Base-by-base conservation (phyloP, 257 asterid genomes). In the Anisodus tanguticus region DNA sequence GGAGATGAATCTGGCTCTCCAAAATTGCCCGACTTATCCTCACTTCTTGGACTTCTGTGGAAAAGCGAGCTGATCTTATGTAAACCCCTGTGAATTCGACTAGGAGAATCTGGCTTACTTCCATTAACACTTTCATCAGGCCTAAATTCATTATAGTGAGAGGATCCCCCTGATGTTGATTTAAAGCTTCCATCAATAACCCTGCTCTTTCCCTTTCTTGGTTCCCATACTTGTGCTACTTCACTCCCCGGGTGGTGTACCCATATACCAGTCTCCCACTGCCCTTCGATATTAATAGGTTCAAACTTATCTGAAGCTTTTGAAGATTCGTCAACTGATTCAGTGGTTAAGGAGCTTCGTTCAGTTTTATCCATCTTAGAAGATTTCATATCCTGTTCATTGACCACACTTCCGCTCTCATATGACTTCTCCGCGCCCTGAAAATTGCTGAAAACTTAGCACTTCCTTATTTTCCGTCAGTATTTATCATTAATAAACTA, bases 191-290 rank as follows among this genome's bases (percentile, higher is more conserved):
- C 87, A 41, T 88, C 91, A 11, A 86, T 47, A 70, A 53, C 85
- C 88, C 91, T 91, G 80, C 69, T 85, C 86, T 88, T 95, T 69
- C 97, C 98, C 88, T 91, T 95, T 87, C 97, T 92, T 79, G 94
- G 92, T 89, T 94, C 97, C 99, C 99, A 95, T 31, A 89, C 90
- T 87, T 88, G 97, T 39, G 91, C 88, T 35, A 91, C 93, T 84
- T 95, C 99, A 88, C 94, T 92, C 77, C 99, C 99, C 3, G 99
- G 99, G 55, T 84, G 98, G 88, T 93, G 98, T 85, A 97, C 93
- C 98, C 98, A 95, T 79, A 95, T 84, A 84, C 99, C 98, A 2
- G 98, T 94, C 83, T 90, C 90, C 6, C 82, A n/a, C 85, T 91
- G 90, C 41, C 98, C 98, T 59, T 92, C 93, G 4, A 92, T 81